These are phyloP conservation scores for Yamadazyma friedrichii DNA, from an alignment of 1,139 yeast species.

Conservation along the genomic window DNA sequence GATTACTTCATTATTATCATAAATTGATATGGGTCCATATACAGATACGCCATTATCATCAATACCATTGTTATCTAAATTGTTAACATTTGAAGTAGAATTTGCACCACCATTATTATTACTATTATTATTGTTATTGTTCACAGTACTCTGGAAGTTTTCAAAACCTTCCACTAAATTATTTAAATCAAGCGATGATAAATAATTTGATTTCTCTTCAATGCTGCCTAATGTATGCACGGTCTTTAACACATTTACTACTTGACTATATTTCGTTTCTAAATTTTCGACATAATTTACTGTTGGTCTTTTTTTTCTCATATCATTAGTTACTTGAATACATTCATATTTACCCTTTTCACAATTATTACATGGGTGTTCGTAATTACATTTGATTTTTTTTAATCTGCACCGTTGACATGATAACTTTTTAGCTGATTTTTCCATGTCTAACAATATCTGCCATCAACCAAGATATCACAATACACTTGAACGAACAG, in stretches of 20 bases:
- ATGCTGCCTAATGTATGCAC: conserved; percentile 21
- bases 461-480: too few relatives aligned
- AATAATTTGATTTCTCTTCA: conserved; percentile 21
- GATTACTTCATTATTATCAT: conserved; percentile 32
- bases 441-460: conserved; percentile 3
- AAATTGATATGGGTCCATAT: conserved; percentile 54
- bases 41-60: conserved; percentile 29
- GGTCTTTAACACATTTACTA: conserved; percentile 25
- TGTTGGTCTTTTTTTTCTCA: conserved; percentile 53
- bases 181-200: conserved; percentile 21
- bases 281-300: conserved; percentile 45
- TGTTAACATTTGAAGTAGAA: conserved; percentile 1
- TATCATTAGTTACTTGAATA: conserved; percentile 48
- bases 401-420: conserved; percentile 54
- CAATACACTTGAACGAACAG: too few relatives aligned
- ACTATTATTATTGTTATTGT: too few relatives aligned
- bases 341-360: conserved; percentile 45
- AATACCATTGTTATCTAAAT: conserved; percentile 10
- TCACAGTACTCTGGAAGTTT: too few relatives aligned
- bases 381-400: conserved; percentile 53
- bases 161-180: conserved; percentile 12
- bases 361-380: conserved; percentile 53
- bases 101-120: neutral
- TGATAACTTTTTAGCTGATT: conserved; percentile 11
- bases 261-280: conserved; percentile 27